phyloP scores from a whole-genome alignment of 2,329 filamentous ascomycete species.

The Exophiala dermatitidis region DNA sequence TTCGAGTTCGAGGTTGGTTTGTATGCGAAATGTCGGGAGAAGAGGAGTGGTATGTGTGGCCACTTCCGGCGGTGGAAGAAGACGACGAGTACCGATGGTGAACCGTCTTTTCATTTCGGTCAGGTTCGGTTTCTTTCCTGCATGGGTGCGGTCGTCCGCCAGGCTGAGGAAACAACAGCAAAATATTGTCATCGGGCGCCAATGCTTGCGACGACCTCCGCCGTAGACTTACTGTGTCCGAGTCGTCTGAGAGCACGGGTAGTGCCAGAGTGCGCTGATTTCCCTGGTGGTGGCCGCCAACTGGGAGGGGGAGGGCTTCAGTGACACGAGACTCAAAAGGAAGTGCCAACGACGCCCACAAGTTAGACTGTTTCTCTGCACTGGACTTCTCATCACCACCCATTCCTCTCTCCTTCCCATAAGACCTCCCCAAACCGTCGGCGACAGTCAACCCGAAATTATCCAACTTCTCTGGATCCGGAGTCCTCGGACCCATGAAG shows the following conservation, averaged over 20 bases:
- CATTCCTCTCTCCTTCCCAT: too few relatives aligned
- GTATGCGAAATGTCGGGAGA: slow-evolving; percentile 4
- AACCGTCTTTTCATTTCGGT: not conserved
- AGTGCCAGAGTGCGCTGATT: too few relatives aligned
- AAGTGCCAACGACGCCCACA: too few relatives aligned
- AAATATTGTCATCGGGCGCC: slow-evolving; percentile 21
- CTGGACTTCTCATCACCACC: too few relatives aligned
- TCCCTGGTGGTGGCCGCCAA: not conserved
- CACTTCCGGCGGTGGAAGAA: not conserved
- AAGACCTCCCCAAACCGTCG: too few relatives aligned
- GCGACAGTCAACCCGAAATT: slow-evolving; percentile 1
- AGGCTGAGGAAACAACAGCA: slow-evolving; percentile 18
- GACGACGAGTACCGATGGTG: slow-evolving; percentile 1
- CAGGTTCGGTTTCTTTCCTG: slow-evolving; percentile 6
- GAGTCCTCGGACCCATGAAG: slow-evolving; percentile 9
- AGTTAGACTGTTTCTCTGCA: too few relatives aligned
- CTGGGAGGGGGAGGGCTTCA: not conserved
- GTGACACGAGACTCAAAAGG: not conserved
- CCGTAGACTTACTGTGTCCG: slow-evolving; percentile 16
- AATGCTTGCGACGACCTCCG: slow-evolving; percentile 23
- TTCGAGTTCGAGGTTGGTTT: slow-evolving; percentile 9
- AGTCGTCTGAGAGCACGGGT: slow-evolving; percentile 1
- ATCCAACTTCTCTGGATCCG: slow-evolving; percentile 13
- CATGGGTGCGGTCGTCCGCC: slow-evolving; percentile 5
- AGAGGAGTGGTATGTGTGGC: slow-evolving; percentile 1